A percentile compares a stretch with the other conserved stretches of the same genome.
Conservation (phyloP, 306 rosid genomes). For the Sechiopsis laciniata region DNA sequence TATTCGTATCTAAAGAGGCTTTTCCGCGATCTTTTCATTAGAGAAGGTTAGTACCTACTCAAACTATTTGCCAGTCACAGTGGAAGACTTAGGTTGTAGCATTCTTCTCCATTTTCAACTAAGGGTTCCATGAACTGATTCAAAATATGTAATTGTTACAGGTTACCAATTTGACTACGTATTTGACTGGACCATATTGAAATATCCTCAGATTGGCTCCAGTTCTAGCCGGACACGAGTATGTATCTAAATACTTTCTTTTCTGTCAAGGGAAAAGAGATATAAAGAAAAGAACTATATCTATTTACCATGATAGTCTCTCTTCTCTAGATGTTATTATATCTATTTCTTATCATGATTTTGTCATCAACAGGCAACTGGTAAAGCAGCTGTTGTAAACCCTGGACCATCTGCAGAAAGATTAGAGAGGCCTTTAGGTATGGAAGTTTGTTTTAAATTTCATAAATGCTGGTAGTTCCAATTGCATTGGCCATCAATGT, state of each 20-base stretch:
- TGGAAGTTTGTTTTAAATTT: constrained; percentile 17
- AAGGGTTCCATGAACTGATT: neutral
- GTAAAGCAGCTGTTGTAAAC: constrained; percentile 55
- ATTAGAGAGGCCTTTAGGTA: constrained; percentile 77
- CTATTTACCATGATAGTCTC: constrained; percentile 10
- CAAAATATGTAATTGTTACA: constrained; percentile 30
- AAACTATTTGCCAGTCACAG: neutral
- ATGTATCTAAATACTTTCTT: constrained; percentile 32
- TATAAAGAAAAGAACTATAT: neutral
- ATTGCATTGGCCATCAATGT: neutral
- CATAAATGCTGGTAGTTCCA: neutral
- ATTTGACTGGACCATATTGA: constrained; percentile 93
- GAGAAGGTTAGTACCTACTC: constrained; percentile 60
- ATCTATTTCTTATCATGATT: constrained; percentile 26
- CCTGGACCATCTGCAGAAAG: constrained; percentile 68
- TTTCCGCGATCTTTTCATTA: constrained; percentile 84
- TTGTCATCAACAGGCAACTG: constrained; percentile 50
- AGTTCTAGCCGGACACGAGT: constrained; percentile 70
- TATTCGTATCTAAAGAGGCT: constrained; percentile 92
- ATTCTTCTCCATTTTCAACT: constrained; percentile 1
- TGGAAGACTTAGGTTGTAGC: neutral
- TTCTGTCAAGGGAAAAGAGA: constrained; percentile 14
- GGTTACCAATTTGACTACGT: constrained; percentile 96
- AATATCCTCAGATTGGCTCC: constrained; percentile 92
- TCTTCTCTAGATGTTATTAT: constrained; percentile 19